Evolutionary conservation across 192 early-diverging fungal species (phyloP), one percentile per base, ranked within the genome.

Genomic region (Gaertneriomyces sp.): DNA sequence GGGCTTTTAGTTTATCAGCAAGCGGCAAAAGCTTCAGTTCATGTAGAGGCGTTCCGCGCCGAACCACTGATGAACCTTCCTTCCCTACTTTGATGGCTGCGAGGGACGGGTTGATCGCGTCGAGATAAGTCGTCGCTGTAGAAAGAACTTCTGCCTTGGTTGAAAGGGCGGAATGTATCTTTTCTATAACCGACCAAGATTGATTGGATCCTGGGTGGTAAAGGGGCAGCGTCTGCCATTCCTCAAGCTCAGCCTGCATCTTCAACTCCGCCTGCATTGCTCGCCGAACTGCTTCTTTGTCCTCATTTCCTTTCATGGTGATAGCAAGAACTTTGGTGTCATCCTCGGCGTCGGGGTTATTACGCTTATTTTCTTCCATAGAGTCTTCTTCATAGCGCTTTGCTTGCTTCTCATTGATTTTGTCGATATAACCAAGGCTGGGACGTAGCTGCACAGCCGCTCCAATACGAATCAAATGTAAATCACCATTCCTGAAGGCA

Each of bases 401-500:
- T 54, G 85, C 86, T 53, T 81, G 77, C 66, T 94, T 96, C 50
- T 93, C 91, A 39, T 86, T 83, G 68, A 95, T 92, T 68, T 90
- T 88, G 65, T 97, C 94, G 33, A 96, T 75, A 71, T 98, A 96
- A 60, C 87, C 88, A 44, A 98, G 84, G 19, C 85, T 89, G 8
- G 96, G 94, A 1, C 91, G 87, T 62, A 98, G 73, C 73, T 97
- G 94, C 9, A 93, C 78, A 4, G 85, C 69, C 41, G 87, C 79
- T 8, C 72, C 61, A 41, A 98, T 72, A 2, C 90, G 88, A 5
- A 92, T 92, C 59, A 98, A 60, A 67, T 98, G 96, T 61, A 98
- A 76, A 58, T 89, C 91, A 47, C 60, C 46, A 67, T 64, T 66
- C 52, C 81, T 78, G 4, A 96, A 55, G 9, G 89, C 83, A 19